Base-by-base conservation (phyloP, 306 rosid genomes). In the Cicer yamashitae region DNA sequence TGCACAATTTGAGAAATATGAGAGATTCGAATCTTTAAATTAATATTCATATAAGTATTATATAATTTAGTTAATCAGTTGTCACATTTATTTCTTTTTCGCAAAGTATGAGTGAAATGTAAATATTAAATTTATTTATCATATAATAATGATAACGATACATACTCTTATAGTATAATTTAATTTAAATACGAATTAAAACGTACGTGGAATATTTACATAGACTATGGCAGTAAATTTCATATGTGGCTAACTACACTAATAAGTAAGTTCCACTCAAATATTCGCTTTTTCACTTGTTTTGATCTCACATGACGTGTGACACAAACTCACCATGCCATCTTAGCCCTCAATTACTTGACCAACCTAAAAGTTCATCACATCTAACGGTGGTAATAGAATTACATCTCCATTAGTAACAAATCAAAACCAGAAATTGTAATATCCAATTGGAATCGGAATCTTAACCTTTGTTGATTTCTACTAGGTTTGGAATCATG, bases 371-470 rank as follows among this genome's bases (percentile, higher is more conserved):
- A 75, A 73, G 13, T 51, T 73, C 73, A n/a, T 57, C 51, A 7
- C 39, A 84, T 63, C 85, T 0, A 12, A 82, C 83, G 81, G 79
- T 14, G 71, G 0, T 15, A 15, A 45, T 67, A 0, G 0, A 61
- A 5, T 44, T 17, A 12, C 8, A 11, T 14, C 3, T 30, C 6
- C 37, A 30, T 30, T 30, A 30, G 5, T 4, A 30, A 12, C 46
- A 57, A 68, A 41, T 12, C 37, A 11, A 64, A 8, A 20, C 6
- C 7, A 39, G 4, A 0, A 12, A 30, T 47, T n/a, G 8, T 11
- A 85, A 85, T 89, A 86, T 88, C 84, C 86, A 82, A 30, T 75
- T 73, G 72, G 78, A 80, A 61, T 82, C 54, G 60, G 38, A 54
- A 44, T 73, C 12, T 4, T 46, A 43, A 9, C 15, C 1, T 6